A percentile compares a stretch with the other conserved stretches of the same genome.
phyloP scores from a whole-genome alignment of 192 early-diverging fungal genomes.

The Backusella mclennaniae region DNA sequence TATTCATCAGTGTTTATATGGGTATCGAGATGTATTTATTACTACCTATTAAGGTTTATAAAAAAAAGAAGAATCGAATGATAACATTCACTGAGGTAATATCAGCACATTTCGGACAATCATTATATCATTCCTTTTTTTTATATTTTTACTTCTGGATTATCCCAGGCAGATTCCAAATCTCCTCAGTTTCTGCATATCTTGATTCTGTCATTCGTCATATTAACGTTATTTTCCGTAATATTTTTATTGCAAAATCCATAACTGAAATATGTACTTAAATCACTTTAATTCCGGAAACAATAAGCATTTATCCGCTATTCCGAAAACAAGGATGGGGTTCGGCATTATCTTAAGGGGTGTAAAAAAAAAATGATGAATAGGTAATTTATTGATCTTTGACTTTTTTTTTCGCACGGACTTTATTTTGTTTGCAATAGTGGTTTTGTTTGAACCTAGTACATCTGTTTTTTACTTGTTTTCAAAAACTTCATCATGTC shows the following conservation, averaged over 20 bases:
- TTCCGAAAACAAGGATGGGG: neutral
- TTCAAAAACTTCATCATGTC: neutral
- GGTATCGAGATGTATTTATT: neutral
- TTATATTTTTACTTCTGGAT: slow-evolving; percentile 36
- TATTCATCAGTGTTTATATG: neutral
- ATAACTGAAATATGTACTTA: neutral
- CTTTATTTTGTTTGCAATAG: no score
- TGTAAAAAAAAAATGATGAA: no score
- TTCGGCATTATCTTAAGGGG: neutral
- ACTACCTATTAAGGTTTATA: neutral
- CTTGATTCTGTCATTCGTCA: slow-evolving; percentile 39
- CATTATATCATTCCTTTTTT: slow-evolving; percentile 16
- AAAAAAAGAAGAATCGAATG: neutral
- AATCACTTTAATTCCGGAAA: neutral
- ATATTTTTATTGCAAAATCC: neutral
- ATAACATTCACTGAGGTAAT: slow-evolving; percentile 11
- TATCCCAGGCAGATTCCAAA: slow-evolving; percentile 43
- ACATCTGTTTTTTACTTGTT: neutral
- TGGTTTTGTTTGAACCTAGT: neutral
- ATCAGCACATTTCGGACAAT: slow-evolving; percentile 17
- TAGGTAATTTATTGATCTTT: no score
- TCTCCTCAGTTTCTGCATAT: slow-evolving; percentile 40
- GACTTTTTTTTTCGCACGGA: no score
- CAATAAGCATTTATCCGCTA: neutral
- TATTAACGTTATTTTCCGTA: slow-evolving; percentile 51